Conservation (phyloP, 306 rosid species). For the Medicago ruthenica region DNA sequence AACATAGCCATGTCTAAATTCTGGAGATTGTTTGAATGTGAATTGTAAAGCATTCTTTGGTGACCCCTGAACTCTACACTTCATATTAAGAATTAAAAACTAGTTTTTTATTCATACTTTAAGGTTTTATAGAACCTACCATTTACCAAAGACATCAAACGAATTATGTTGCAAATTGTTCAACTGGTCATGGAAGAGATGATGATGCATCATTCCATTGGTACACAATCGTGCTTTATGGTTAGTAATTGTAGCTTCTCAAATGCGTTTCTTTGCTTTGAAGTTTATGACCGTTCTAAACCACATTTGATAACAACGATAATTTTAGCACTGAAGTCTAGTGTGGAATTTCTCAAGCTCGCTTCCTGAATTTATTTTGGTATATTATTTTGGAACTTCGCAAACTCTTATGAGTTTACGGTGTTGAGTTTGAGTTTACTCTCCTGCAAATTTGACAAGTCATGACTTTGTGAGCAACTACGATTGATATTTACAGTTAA, state of each 20-base stretch:
- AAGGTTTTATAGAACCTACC: slow-evolving; percentile 15
- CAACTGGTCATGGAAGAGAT: background rate
- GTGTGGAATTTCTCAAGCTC: background rate
- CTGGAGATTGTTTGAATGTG: slow-evolving; percentile 9
- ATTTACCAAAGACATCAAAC: background rate
- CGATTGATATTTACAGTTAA: slow-evolving; percentile 10
- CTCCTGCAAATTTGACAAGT: background rate
- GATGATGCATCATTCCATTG: background rate
- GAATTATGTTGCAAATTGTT: background rate
- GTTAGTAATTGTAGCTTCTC: slow-evolving; percentile 2
- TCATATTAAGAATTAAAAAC: background rate
- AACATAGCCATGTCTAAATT: background rate
- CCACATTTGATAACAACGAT: background rate
- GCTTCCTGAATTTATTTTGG: background rate
- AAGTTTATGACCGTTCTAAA: slow-evolving; percentile 7
- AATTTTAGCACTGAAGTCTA: background rate
- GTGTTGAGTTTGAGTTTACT: slow-evolving; percentile 1
- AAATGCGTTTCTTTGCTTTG: background rate
- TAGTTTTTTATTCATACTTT: slow-evolving; percentile 4
- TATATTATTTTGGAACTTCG: background rate
- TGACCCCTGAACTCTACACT: slow-evolving; percentile 11
- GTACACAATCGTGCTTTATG: background rate
- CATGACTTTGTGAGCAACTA: background rate
- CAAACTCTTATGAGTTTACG: background rate
- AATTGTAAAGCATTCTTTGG: slow-evolving; percentile 15